Base-by-base conservation (phyloP, 345 rosid species). In the Excoecaria cochinchinensis region DNA sequence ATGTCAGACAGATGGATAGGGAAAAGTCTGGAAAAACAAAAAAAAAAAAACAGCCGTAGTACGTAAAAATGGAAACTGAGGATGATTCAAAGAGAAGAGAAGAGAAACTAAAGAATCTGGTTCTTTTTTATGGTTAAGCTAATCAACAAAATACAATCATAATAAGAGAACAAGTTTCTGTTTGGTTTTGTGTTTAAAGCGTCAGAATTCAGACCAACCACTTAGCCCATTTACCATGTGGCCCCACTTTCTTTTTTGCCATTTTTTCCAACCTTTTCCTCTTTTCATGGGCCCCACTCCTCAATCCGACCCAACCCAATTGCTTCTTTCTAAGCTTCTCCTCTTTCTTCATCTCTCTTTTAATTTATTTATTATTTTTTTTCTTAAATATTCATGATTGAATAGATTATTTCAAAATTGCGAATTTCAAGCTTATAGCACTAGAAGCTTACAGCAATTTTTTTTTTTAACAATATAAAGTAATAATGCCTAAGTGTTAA, bases 1-100 rank as follows among this genome's bases (percentile, higher is more conserved):
- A 67, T 78, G 82, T 7, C 58, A 61, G 79, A 80, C 84, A 70
- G 74, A 72, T 76, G 59, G 46, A 70, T 40, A 17, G 0, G 51
- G 4, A 51, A 70, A 52, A 50, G 22, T 12, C 42, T 21, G 36
- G 9, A 21, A 74, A 65, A 40, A 40, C 3, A 4, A 72, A 6
- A 74, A 50, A 62, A 42, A 42, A 42, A 4, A 42, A 74, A 67
- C 55, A 53, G 61, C 71, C 74, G 76, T 77, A 22, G 78, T 69
- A 65, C 78, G 57, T 61, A 47, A 62, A 24, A 25, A 17, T 19
- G 3, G 13, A 9, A 46, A 52, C 13, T 39, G 19, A n/a, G 22
- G 7, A 71, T 31, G 31, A 31, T 31, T 31, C 31, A 31, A 31
- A 31, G 31, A 31, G 31, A 56, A 40, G 1, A 12, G 14, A 51